Evolutionary conservation across 2,329 filamentous ascomycete species (phyloP).

Genomic region (Tolypocladium paradoxum): DNA sequence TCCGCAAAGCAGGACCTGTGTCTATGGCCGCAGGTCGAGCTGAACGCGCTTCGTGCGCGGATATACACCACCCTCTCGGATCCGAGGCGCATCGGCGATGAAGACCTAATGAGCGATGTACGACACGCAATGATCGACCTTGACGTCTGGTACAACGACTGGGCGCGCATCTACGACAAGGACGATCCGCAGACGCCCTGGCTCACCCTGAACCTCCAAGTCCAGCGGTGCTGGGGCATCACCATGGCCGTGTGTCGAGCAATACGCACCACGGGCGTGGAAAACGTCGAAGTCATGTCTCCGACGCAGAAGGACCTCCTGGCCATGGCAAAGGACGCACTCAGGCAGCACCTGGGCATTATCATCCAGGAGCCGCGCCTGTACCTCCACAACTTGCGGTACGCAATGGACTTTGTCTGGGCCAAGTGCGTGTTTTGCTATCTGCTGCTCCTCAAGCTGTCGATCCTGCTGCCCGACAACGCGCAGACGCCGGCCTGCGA

Average conservation of each 20-base stretch:
- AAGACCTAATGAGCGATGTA: conserved; percentile 27
- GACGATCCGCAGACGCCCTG: conserved; percentile 13
- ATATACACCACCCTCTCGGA: conserved; percentile 24
- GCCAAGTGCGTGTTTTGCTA: conserved; percentile 48
- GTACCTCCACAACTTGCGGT: conserved; percentile 40
- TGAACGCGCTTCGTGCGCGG: conserved; percentile 19
- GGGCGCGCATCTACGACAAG: conserved; percentile 15
- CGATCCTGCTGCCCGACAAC: conserved; percentile 34
- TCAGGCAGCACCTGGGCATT: conserved; percentile 37
- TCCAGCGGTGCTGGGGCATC: conserved; percentile 43
- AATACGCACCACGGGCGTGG: conserved; percentile 24
- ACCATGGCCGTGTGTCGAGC: conserved; percentile 41
- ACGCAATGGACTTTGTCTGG: conserved; percentile 48
- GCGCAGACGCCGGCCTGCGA: conserved; percentile 6
- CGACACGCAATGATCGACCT: conserved; percentile 35
- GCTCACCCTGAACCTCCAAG: conserved; percentile 32
- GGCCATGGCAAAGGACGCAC: conserved; percentile 36
- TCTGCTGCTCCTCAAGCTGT: conserved; percentile 40
- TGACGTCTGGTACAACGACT: conserved; percentile 35
- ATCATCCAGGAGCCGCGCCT: conserved; percentile 31
- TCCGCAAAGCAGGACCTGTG: conserved; percentile 37
- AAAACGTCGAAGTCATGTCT: conserved; percentile 32
- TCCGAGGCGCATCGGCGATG: conserved; percentile 14
- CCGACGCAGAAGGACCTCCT: conserved; percentile 34
- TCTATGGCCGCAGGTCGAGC: conserved; percentile 40